phyloP scores from a whole-genome alignment of 179 eudicot species.

The Sideroxylon spinosum region DNA sequence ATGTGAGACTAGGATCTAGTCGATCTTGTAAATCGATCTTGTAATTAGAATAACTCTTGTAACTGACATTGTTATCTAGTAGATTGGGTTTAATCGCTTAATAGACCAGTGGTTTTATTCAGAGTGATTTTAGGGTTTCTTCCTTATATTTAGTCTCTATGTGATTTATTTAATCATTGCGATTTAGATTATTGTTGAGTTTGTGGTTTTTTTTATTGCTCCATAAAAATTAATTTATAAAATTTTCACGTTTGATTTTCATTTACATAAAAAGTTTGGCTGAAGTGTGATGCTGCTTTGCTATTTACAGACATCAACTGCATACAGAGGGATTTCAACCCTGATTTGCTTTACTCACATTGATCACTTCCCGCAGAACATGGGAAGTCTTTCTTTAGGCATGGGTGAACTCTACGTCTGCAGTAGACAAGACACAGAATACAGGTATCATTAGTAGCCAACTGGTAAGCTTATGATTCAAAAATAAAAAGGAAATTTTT shows the following conservation, averaged over 20 bases:
- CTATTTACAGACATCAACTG: not conserved
- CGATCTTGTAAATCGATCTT: no score
- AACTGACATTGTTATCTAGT: no score
- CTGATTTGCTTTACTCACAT: constrained; percentile 27
- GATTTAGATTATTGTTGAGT: no score
- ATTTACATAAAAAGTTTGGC: not conserved
- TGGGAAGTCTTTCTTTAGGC: constrained; percentile 44
- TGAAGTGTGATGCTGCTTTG: not conserved
- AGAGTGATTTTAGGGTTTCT: no score
- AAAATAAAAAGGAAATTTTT: not conserved
- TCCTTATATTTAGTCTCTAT: no score
- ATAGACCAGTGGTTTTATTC: no score
- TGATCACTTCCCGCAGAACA: constrained; percentile 26
- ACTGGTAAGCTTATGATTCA: not conserved
- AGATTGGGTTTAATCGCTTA: no score
- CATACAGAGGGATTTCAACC: not conserved
- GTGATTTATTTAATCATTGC: no score
- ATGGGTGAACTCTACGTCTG: constrained; percentile 29
- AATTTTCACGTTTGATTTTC: not conserved
- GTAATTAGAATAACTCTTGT: no score
- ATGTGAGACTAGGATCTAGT: no score
- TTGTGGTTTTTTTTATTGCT: no score
- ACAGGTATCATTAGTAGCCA: not conserved
- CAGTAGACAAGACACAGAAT: constrained; percentile 10
- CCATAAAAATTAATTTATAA: no score